These are phyloP conservation scores for Diaporthe capsici DNA, from an alignment of 2,329 filamentous ascomycete species.

Conservation along the genomic window DNA sequence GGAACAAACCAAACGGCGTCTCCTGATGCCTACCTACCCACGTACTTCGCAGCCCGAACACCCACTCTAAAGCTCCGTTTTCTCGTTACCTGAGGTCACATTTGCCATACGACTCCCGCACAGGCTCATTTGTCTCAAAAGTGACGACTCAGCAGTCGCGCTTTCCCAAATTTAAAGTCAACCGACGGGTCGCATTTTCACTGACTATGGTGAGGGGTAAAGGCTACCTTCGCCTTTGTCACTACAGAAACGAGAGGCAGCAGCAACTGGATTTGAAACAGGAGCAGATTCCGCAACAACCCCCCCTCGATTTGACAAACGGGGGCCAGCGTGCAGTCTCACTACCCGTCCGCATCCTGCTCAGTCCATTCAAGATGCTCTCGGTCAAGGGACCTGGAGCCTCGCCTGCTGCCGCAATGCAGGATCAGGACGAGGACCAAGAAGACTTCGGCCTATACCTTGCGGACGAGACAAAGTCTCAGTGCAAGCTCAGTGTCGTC, in stretches of 20 bases:
- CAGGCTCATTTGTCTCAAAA: constrained; percentile 2
- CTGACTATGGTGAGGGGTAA: constrained; percentile 36
- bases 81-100: background rate
- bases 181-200: constrained; percentile 11
- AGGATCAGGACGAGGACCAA: background rate
- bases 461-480: constrained; percentile 21
- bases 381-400: constrained; percentile 9
- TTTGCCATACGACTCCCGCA: background rate
- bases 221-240: constrained; percentile 25
- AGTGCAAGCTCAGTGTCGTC: constrained; percentile 51
- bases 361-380: constrained; percentile 27
- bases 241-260: constrained; percentile 20
- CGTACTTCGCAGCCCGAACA: background rate
- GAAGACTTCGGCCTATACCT: background rate
- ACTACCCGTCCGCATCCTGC: constrained; percentile 7
- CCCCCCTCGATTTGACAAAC: background rate
- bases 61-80: background rate
- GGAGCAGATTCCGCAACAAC: constrained; percentile 16
- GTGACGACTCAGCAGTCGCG: constrained; percentile 18
- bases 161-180: constrained; percentile 21
- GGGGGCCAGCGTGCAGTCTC: background rate
- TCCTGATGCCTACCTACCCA: background rate
- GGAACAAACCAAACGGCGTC: background rate
- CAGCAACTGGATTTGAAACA: constrained; percentile 14
- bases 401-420: background rate